Base-by-base conservation (phyloP, 2,329 filamentous ascomycete species). In the Aureobasidium sp. region DNA sequence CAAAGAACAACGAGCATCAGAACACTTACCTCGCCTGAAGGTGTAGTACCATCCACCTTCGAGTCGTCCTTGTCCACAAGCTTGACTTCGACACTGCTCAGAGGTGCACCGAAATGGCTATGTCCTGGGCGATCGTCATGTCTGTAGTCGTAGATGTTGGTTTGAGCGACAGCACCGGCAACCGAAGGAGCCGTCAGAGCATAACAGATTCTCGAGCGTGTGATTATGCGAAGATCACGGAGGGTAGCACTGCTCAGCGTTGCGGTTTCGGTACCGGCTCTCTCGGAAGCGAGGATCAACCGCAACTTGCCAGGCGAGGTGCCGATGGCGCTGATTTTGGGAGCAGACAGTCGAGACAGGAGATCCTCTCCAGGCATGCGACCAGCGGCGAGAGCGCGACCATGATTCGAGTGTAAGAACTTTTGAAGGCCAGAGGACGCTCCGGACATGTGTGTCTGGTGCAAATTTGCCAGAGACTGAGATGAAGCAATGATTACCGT, bases 101-200 rank as follows among this genome's bases (percentile, higher is more conserved):
- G 71, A 2, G 93, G 92, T 11, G 88, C 81, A 3, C 94, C 94
- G 70, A 97, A 96, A 73, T 96, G 91, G 63, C 75, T 79, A 49
- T 77, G 76, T 48, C 75, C 75, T 14, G 67, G 65, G 20, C 75
- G 73, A 39, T 75, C 75, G 3, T 78, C 65, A 82, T 80, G 67
- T 53, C 93, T 81, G 74, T 97, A 97, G 72, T 97, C 93, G 71
- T 90, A 95, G 42, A 92, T 82, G 64, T 90, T 87, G 8, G 90
- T 96, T 76, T 97, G 93, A 1, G 88, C 80, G n/a, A 96, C 84
- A 0, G 92, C 88, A 41, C 94, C 94, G 2, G 92, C 93, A n/a
- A 97, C 89, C 64, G 85, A 84, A 27, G 90, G 80, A 0, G 89
- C 86, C 20, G 91, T 89, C 61, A 99, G 80, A 3, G 91, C 92